A percentile compares a stretch with the other conserved stretches of the same genome.
Conservation (phyloP, 139 green algal species). For the Chlamydomonas sp. region DNA sequence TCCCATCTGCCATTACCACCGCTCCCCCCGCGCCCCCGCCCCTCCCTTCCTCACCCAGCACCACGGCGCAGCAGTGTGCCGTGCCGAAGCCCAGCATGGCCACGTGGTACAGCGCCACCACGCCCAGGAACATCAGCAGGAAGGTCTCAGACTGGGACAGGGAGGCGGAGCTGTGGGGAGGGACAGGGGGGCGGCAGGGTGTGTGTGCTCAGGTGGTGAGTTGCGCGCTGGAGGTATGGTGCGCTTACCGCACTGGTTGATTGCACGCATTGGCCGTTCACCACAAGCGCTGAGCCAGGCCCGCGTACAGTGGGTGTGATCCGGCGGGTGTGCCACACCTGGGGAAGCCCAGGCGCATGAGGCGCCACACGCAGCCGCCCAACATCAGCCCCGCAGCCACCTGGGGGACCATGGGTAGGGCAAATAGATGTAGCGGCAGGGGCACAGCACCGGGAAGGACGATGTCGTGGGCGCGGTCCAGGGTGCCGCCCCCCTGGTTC, state of each 20-base stretch:
- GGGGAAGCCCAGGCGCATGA: conserved; percentile 29
- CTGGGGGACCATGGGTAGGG: conserved; percentile 54
- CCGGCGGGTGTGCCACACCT: not conserved
- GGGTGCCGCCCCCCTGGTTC: too few species aligned
- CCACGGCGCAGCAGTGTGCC: conserved; percentile 49
- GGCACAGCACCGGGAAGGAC: too few species aligned
- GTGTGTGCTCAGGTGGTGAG: not conserved
- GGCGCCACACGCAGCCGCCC: conserved; percentile 39
- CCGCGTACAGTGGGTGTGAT: not conserved
- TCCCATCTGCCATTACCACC: not conserved
- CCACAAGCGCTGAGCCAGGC: not conserved
- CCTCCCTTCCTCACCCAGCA: conserved; percentile 43
- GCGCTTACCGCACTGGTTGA: not conserved
- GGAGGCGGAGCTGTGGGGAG: not conserved
- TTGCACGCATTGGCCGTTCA: not conserved
- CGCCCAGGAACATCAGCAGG: conserved; percentile 57
- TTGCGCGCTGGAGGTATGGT: not conserved
- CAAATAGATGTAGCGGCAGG: conserved; percentile 43
- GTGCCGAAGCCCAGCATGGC: conserved; percentile 67
- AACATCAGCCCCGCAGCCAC: conserved; percentile 25
- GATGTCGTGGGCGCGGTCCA: too few species aligned
- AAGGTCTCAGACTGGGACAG: conserved; percentile 47
- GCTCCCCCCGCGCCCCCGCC: not conserved
- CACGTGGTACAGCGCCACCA: conserved; percentile 56
- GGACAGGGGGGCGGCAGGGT: not conserved